Percentiles rank a stretch among this genome's conserved stretches.
These are phyloP conservation scores for Dendryphion nanum DNA, from an alignment of 2,329 filamentous ascomycete species.

Conservation along the genomic window DNA sequence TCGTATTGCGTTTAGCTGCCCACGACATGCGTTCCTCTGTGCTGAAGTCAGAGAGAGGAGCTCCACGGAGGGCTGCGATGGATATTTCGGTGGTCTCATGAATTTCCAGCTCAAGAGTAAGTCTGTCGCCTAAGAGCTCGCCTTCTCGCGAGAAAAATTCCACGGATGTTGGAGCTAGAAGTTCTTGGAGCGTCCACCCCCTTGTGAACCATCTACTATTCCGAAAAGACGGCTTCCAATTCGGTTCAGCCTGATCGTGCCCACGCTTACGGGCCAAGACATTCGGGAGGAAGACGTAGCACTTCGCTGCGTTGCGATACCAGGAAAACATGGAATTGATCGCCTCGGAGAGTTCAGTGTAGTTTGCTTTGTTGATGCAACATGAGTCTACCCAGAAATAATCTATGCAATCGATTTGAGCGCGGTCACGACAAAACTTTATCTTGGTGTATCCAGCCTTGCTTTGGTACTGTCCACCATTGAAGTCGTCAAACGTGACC, in stretches of 20 bases:
- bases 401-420: conserved; percentile 3
- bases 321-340: conserved; percentile 2
- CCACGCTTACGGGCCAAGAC: not conserved
- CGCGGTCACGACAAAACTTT: conserved; percentile 4
- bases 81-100: conserved; percentile 2
- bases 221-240: not conserved
- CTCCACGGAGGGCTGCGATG: not conserved
- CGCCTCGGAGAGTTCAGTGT: not conserved
- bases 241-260: not conserved
- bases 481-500: conserved; percentile 1
- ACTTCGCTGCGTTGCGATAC: not conserved
- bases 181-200: conserved; percentile 1
- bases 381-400: conserved; percentile 4
- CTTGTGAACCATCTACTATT: conserved; percentile 2
- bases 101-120: conserved; percentile 5
- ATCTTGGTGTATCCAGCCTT: conserved; percentile 1
- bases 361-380: conserved; percentile 1
- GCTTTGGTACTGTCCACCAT: not conserved
- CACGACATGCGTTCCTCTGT: conserved; percentile 10
- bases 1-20: conserved; percentile 12
- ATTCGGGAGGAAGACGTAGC: conserved; percentile 1
- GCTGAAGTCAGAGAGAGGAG: conserved; percentile 1
- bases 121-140: conserved; percentile 4
- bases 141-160: conserved; percentile 2
- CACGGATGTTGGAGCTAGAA: conserved; percentile 1